Evolutionary conservation across 2,329 filamentous ascomycete genomes (phyloP), one percentile per base, ranked within the genome.

Genomic region (Coniochaeta sp.): DNA sequence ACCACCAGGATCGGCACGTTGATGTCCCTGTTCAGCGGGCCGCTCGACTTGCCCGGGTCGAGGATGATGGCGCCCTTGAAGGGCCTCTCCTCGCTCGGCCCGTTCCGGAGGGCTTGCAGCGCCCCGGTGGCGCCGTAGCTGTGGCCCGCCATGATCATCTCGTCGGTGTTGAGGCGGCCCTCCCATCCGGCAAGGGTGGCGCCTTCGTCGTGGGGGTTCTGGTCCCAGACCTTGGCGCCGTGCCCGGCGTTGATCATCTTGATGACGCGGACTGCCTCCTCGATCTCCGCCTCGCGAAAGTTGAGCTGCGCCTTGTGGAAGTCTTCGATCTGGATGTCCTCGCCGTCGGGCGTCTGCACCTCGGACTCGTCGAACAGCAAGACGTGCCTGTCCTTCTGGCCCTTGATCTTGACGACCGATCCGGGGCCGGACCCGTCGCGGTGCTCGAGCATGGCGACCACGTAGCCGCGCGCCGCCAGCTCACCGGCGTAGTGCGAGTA

Each of bases 91-190:
- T 75, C 60, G 55, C 63, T 75, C 4, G 78, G 75, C 8, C 75
- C 80, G 38, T 73, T 75, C 58, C 80, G 80, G n/a, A 88, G 74
- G 3, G 82, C 80, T 61, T 86, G 84, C 22, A 89, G 74, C 0
- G 83, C 85, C 2, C 83, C 79, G 0, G 87, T 89, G 1, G 85
- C 86, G 56, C 87, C 87, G 71, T 86, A 88, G 0, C 84, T 87
- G 68, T 89, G 86, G 0, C 86, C 86, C 3, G 76, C 81, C 9
- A 89, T 76, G 54, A 83, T 77, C 64, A 87, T 77, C 38, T 80
- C 76, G 32, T 78, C 72, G 54, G 80, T 74, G 68, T 87, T 79
- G 7, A 89, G 77, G 10, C 84, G 77, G 59, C 73, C 72, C 38
- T 74, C 69, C 78, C 85, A 89, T 17, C 72, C 71, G 3, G 73